Conservation (phyloP, 1,139 yeast genomes). For the Candida anutae region DNA sequence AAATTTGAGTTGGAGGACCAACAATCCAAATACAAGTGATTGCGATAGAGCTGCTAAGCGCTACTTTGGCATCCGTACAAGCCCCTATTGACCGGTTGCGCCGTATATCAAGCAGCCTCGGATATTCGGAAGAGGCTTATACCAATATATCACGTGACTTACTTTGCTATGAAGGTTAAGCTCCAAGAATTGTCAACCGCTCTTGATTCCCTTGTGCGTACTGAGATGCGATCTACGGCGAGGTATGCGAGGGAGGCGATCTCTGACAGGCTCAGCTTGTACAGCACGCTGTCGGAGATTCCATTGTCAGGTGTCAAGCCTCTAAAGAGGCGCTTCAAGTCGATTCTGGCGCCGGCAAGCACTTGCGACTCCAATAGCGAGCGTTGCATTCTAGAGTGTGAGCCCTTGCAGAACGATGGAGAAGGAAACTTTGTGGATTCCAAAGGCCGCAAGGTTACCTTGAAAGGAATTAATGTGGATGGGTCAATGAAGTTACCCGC, state of each 20-base stretch:
- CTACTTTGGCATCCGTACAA: too few species aligned
- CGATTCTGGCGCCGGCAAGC: constrained; percentile 12
- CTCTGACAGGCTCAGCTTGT: constrained; percentile 24
- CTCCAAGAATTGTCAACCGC: too few species aligned
- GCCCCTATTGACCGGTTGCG: too few species aligned
- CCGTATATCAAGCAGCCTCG: too few species aligned
- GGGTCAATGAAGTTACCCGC: constrained; percentile 69
- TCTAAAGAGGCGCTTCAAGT: constrained; percentile 15
- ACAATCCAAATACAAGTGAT: too few species aligned
- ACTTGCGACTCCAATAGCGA: constrained; percentile 6
- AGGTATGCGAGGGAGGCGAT: constrained; percentile 24
- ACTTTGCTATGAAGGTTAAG: too few species aligned
- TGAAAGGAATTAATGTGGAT: constrained; percentile 82
- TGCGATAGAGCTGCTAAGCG: too few species aligned
- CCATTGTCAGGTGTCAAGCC: constrained; percentile 23
- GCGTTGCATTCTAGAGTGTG: constrained; percentile 21
- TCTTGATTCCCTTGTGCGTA: too few species aligned
- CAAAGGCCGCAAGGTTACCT: constrained; percentile 49
- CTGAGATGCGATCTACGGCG: too few species aligned
- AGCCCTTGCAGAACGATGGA: constrained; percentile 24
- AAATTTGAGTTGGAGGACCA: too few species aligned
- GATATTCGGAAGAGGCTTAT: too few species aligned
- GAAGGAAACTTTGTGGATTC: constrained; percentile 56
- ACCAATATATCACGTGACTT: too few species aligned
- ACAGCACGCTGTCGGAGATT: constrained; percentile 19